Evolutionary conservation across 805 yeast species (phyloP), one percentile per base, ranked within the genome.

Genomic region (Saturnispora diversa): DNA sequence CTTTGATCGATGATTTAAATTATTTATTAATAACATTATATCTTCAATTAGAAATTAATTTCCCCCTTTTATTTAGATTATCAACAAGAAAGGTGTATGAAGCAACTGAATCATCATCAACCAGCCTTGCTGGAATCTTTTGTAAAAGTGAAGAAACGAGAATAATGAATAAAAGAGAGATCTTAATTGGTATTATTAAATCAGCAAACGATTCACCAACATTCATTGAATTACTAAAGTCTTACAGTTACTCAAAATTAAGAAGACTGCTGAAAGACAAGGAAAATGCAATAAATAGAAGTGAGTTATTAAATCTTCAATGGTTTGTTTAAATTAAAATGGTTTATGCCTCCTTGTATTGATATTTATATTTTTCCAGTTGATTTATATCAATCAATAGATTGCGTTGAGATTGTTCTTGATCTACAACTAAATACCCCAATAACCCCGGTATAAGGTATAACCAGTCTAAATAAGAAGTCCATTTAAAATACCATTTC

Each of bases 291-390:
- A 29, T 13, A 5, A 13, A 34, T 5, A 42, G 30, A 3, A 28
- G 21, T 12, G 41, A 43, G 33, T 17, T 34, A 36, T 48, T 50
- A 47, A 45, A 44, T 34, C 35, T 40, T 32, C 23, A 32, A 22
- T 37, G 38, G 38, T 25, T 51, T 50, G 39, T 47, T 49, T 48
- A 45, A 43, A 31, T 35, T 39, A 35, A 21, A 34, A 17, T 31
- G 33, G 35, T 20, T 51, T 51, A 60, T 20, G 62, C 65, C 22
- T 53, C 58, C 39, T 58, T 60, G 40, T 58, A 59, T 38, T 53
- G 32, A 41, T 60, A 60, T 37, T 46, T 56, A 33, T 53, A 19
- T 21, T 37, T 47, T 23, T 55, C 53, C 26, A 61, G 44, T 12
- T 49, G 24, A 1, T 37, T 19, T 12, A 60, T 44, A 15, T 50